Base-by-base conservation (phyloP, 2,329 filamentous ascomycete species). In the Colletotrichum echinochloae region DNA sequence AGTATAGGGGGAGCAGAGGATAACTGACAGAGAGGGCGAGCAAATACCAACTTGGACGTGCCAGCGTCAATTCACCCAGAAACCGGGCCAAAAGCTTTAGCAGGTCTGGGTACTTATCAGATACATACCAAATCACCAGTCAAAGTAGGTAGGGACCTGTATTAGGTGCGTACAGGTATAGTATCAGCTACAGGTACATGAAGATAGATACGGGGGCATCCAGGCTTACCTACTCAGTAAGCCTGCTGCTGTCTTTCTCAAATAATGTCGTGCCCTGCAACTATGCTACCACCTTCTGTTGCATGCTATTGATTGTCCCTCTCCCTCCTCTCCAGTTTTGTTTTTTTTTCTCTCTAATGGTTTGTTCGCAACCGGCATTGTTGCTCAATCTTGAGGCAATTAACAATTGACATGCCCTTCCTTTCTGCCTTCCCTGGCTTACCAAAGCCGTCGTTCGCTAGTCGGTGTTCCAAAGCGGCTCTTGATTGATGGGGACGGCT, bases 211-310 rank as follows among this genome's bases (percentile, higher is more conserved):
- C 46, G 51, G 59, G 37, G 20, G 33, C 41, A 46, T 8, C 30
- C 63, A 60, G 63, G 64, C 56, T 48, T 66, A 66, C 48, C 55
- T n/a, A n/a, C n/a, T n/a, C n/a, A n/a, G n/a, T n/a, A n/a, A n/a
- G n/a, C n/a, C n/a, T 41, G 39, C 39, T 41, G 16, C 39, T 41
- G 37, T 11, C 33, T 35, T 30, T 48, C 30, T 39, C 41, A 11
- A 26, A 49, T 59, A 26, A 35, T 23, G 37, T 56, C 49, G 23
- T 16, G 55, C 37, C 26, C 51, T 20, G n/a, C 51, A 28, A 6
- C 46, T 48, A 41, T 20, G 39, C 37, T 26, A 46, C 49, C 37
- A 52, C 46, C 14, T 55, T 23, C 16, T 33, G 39, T 20, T 20
- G 3, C 11, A 55, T 18, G 60, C 49, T 23, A 64, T 33, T 28